Percentiles rank a stretch among this genome's conserved stretches.
These are phyloP conservation scores for Colletotrichum tanaceti DNA, from an alignment of 2,329 filamentous ascomycete species.

Conservation along the genomic window DNA sequence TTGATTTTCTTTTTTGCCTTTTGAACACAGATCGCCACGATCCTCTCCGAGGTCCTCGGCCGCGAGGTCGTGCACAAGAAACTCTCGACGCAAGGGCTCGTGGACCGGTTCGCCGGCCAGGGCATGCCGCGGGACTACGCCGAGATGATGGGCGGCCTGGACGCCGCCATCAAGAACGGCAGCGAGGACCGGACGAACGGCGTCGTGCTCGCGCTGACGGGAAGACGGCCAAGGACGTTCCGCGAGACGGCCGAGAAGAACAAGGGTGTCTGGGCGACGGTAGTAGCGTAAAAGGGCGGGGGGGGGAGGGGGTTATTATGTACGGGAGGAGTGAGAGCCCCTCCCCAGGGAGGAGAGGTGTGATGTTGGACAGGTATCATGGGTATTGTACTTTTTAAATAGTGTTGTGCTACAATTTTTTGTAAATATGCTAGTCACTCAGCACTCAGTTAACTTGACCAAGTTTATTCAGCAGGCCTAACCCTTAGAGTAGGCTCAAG, in stretches of 20 bases:
- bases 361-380: no score
- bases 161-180: constrained; percentile 50
- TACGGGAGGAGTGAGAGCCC: not conserved
- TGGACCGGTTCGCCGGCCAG: constrained; percentile 40
- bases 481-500: no score
- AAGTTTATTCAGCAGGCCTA: no score
- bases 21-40: constrained; percentile 49
- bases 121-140: constrained; percentile 51
- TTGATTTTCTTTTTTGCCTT: no score
- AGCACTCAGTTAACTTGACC: no score
- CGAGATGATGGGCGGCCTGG: constrained; percentile 49
- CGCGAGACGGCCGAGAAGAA: constrained; percentile 21
- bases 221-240: constrained; percentile 45
- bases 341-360: not conserved
- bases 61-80: constrained; percentile 51
- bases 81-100: constrained; percentile 47
- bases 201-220: constrained; percentile 50
- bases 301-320: no score
- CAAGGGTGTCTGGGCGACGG: constrained; percentile 26
- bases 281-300: not conserved
- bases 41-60: constrained; percentile 48
- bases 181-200: constrained; percentile 52
- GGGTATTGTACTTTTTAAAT: no score
- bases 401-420: no score
- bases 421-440: no score